Conservation (phyloP, 257 asterid species). For the Penstemon newberryi region DNA sequence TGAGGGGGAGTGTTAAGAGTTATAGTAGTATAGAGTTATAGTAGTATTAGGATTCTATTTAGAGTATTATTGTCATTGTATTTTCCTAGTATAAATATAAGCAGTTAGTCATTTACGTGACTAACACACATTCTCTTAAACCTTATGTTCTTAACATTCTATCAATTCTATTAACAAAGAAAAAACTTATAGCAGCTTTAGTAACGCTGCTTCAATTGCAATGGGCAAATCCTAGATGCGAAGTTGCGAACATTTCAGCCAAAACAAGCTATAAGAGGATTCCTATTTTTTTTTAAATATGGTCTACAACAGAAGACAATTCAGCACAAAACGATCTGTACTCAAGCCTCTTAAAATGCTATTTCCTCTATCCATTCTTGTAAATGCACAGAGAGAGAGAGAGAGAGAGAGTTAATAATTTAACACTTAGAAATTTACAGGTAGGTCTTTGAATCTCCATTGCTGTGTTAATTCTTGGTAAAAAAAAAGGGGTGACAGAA, state of each 20-base stretch:
- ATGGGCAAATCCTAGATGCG: neutral
- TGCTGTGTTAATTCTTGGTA: neutral
- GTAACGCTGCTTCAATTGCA: neutral
- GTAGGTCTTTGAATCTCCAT: slow-evolving; percentile 3
- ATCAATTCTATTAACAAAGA: neutral
- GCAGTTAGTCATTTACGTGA: no score
- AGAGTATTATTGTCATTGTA: no score
- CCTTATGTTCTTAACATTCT: no score
- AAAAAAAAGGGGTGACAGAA: neutral
- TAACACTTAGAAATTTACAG: no score
- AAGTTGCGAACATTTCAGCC: slow-evolving; percentile 5
- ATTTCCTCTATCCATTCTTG: no score
- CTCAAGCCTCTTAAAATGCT: neutral
- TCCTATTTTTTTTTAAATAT: neutral
- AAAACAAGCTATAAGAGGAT: neutral
- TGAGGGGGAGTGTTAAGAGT: no score
- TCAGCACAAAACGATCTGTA: slow-evolving; percentile 12
- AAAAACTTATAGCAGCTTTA: neutral
- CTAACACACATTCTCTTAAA: no score
- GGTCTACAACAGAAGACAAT: neutral
- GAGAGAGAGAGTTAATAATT: no score
- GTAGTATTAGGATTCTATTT: no score
- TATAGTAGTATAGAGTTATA: no score
- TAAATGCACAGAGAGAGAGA: no score
- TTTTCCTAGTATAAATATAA: no score